These are phyloP conservation scores for Diddensiella caesifluorescens DNA, from an alignment of 805 yeast species.

Conservation along the genomic window DNA sequence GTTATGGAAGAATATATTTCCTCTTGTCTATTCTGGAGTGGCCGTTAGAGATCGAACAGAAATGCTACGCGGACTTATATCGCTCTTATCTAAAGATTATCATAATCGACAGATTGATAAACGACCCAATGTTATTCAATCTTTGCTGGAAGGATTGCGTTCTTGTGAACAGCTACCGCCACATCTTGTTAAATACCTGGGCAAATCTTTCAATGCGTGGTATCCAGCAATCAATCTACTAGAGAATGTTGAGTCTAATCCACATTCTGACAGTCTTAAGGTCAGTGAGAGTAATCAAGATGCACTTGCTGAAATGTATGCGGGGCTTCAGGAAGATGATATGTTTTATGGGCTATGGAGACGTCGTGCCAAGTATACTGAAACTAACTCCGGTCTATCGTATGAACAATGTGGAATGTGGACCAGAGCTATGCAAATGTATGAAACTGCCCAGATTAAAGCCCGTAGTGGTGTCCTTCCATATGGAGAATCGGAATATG, in stretches of 20 bases:
- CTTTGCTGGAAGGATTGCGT: conserved; percentile 78
- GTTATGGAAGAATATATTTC: conserved; percentile 82
- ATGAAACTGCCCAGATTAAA: conserved; percentile 94
- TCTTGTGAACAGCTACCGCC: conserved; percentile 84
- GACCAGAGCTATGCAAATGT: conserved; percentile 89
- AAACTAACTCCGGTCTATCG: conserved; percentile 87
- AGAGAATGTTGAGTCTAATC: conserved; percentile 60
- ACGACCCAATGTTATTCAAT: conserved; percentile 81
- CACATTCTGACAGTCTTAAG: conserved; percentile 61
- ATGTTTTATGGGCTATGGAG: conserved; percentile 98
- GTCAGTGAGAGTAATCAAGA: conserved; percentile 83
- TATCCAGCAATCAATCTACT: conserved; percentile 78
- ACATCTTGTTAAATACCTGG: conserved; percentile 82
- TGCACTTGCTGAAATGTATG: conserved; percentile 84
- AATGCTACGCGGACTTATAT: conserved; percentile 73
- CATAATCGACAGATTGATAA: conserved; percentile 85
- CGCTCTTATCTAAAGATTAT: conserved; percentile 80
- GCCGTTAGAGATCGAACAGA: conserved; percentile 78
- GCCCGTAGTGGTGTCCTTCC: conserved; percentile 95
- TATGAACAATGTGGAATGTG: conserved; percentile 93
- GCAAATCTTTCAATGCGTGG: conserved; percentile 86
- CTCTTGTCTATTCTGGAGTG: conserved; percentile 67
- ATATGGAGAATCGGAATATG: conserved; percentile 89
- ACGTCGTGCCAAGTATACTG: conserved; percentile 88
- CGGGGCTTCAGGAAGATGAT: conserved; percentile 86